Conservation (phyloP, 225 moss, liverwort and hornwort species). For the Marchantia paleacea region DNA sequence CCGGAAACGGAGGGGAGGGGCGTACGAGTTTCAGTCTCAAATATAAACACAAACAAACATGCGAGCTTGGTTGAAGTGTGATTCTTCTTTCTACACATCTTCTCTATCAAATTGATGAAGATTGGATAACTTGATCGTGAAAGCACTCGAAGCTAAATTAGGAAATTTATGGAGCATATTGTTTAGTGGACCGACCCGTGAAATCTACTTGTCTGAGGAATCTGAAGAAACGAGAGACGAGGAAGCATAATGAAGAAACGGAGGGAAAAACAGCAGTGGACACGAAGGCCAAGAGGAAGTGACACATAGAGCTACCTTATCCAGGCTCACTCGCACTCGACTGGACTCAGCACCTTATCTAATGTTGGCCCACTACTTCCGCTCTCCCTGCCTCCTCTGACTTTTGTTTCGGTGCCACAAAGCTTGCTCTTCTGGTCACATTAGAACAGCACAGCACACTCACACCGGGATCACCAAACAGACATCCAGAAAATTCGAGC, state of each 20-base stretch:
- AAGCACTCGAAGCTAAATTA: too few relatives aligned
- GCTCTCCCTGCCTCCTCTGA: not conserved
- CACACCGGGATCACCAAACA: not conserved
- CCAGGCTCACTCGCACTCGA: not conserved
- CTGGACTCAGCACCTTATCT: constrained; percentile 16
- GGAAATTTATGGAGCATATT: too few relatives aligned
- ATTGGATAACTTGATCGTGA: too few relatives aligned
- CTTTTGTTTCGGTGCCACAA: not conserved
- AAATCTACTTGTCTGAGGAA: too few relatives aligned
- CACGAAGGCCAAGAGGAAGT: not conserved
- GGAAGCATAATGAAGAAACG: not conserved
- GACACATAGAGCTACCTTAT: not conserved
- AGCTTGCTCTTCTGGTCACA: not conserved
- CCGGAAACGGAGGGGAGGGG: too few relatives aligned
- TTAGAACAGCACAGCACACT: not conserved
- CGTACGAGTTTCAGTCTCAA: too few relatives aligned
- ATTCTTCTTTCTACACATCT: too few relatives aligned
- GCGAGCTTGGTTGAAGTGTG: too few relatives aligned
- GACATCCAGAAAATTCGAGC: not conserved
- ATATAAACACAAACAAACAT: too few relatives aligned
- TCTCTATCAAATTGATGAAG: too few relatives aligned
- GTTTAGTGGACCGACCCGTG: too few relatives aligned
- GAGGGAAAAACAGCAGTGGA: not conserved
- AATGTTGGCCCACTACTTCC: not conserved
- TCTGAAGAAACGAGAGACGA: too few relatives aligned